Percentiles rank a stretch among this genome's conserved stretches.
These are phyloP conservation scores for Solanum bulbocastanum DNA, from an alignment of 257 asterid species.

Conservation along the genomic window DNA sequence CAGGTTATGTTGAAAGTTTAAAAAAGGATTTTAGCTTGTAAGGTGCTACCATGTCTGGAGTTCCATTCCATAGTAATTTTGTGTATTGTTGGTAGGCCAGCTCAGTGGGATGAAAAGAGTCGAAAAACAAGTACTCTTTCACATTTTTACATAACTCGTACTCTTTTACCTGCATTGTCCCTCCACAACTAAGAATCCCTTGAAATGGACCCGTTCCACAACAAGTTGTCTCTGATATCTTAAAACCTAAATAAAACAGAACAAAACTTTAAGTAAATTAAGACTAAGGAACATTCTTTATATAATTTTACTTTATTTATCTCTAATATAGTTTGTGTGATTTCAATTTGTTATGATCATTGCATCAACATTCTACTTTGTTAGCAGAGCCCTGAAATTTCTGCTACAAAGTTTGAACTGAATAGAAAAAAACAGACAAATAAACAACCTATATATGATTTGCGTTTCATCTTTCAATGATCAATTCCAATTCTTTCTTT, in stretches of 20 bases:
- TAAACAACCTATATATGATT: too few relatives aligned
- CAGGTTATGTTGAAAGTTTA: not conserved
- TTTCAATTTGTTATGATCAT: too few relatives aligned
- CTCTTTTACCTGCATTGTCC: conserved; percentile 27
- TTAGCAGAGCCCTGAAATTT: too few relatives aligned
- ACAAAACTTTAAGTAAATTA: too few relatives aligned
- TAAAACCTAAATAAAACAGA: not conserved
- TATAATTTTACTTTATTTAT: too few relatives aligned
- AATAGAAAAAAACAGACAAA: too few relatives aligned
- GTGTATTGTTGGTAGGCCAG: not conserved
- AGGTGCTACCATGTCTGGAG: not conserved
- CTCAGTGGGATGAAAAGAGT: not conserved
- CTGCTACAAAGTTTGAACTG: too few relatives aligned
- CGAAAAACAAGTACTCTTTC: not conserved
- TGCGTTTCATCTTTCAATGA: too few relatives aligned
- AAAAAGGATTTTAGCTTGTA: not conserved
- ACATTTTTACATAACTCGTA: conserved; percentile 27
- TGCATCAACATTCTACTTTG: too few relatives aligned
- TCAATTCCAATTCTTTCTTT: too few relatives aligned
- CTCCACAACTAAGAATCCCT: conserved; percentile 47
- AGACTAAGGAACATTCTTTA: too few relatives aligned
- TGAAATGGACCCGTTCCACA: conserved; percentile 40
- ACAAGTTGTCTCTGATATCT: not conserved
- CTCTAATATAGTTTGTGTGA: too few relatives aligned
- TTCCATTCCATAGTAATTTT: not conserved